Base-by-base conservation (phyloP, 75 land plant species). In the Adiantum capillusveneris region DNA sequence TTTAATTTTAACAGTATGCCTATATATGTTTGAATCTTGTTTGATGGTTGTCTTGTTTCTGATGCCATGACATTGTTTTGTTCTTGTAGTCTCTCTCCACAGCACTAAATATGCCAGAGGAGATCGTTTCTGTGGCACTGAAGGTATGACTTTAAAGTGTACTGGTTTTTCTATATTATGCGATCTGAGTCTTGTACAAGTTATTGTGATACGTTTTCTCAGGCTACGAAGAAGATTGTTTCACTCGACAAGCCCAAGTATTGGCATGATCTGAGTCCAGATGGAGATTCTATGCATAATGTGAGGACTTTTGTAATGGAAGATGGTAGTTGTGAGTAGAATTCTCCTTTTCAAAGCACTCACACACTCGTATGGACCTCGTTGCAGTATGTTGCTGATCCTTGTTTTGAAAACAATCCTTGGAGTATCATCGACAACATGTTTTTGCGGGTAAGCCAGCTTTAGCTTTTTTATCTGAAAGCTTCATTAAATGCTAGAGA, bases 161-260 rank as follows among this genome's bases (percentile, higher is more conserved):
- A n/a, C n/a, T n/a, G n/a, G n/a, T n/a, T n/a, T n/a, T n/a, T n/a
- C n/a, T n/a, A n/a, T n/a, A n/a, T n/a, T n/a, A n/a, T n/a, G n/a
- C n/a, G n/a, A n/a, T n/a, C n/a, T n/a, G n/a, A n/a, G n/a, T n/a
- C n/a, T n/a, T n/a, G n/a, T n/a, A n/a, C n/a, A n/a, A n/a, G n/a
- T n/a, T 20, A 46, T 17, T n/a, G 3, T n/a, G 2, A 6, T 2
- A 20, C 26, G 17, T 29, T 29, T 43, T 45, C 37, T n/a, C 58
- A 67, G 70, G 70, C 60, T n/a, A 67, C 62, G 14, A 67, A 67
- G 26, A 67, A 50, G 70, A 53, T 67, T 0, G 62, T 67, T 29
- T 67, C 70, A 24, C 44, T 67, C 25, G 70, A 67, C 24, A 67
- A 45, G 62, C 53, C 59, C 34, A 59, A 59, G n/a, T 37, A 61